Evolutionary conservation across 495 filamentous ascomycete genomes (phyloP).

Genomic region (Podospora australis): DNA sequence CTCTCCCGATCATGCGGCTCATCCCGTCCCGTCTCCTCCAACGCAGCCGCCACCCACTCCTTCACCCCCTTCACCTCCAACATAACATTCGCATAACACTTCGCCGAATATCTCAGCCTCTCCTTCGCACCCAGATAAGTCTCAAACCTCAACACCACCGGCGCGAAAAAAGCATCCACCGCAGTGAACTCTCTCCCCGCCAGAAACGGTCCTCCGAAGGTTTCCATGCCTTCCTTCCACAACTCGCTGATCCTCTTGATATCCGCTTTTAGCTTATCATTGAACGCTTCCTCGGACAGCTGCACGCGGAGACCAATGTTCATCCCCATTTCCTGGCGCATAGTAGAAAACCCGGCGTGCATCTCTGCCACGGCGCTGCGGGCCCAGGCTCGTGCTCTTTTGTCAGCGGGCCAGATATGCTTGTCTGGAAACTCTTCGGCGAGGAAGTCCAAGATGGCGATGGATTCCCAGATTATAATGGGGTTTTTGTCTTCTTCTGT

Average conservation of each 20-base stretch:
- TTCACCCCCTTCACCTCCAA: conserved; percentile 15
- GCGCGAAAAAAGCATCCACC: conserved; percentile 39
- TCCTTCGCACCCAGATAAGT: conserved; percentile 22
- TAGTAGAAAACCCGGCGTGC: conserved; percentile 45
- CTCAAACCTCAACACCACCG: conserved; percentile 27
- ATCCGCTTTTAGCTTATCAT: conserved; percentile 23
- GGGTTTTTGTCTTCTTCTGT: too few species aligned
- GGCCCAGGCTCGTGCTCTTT: conserved; percentile 41
- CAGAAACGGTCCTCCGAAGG: conserved; percentile 34
- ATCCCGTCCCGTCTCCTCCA: conserved; percentile 10
- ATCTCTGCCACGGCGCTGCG: conserved; percentile 47
- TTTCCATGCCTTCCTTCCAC: conserved; percentile 31
- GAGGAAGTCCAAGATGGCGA: conserved; percentile 50
- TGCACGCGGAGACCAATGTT: conserved; percentile 40
- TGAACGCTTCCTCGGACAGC: conserved; percentile 16
- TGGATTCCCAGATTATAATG: conserved; percentile 41
- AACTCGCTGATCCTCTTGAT: conserved; percentile 28
- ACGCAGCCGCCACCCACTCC: conserved; percentile 17
- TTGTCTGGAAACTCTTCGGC: conserved; percentile 41
- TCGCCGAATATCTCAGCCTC: conserved; percentile 11
- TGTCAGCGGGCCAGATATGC: conserved; percentile 41
- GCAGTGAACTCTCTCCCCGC: conserved; percentile 33
- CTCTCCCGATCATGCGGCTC: conserved; percentile 8
- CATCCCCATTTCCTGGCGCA: conserved; percentile 39
- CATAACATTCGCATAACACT: conserved; percentile 18